Evolutionary conservation across 441 rosid species (phyloP).

Genomic region (Arabidopsis lyrata): DNA sequence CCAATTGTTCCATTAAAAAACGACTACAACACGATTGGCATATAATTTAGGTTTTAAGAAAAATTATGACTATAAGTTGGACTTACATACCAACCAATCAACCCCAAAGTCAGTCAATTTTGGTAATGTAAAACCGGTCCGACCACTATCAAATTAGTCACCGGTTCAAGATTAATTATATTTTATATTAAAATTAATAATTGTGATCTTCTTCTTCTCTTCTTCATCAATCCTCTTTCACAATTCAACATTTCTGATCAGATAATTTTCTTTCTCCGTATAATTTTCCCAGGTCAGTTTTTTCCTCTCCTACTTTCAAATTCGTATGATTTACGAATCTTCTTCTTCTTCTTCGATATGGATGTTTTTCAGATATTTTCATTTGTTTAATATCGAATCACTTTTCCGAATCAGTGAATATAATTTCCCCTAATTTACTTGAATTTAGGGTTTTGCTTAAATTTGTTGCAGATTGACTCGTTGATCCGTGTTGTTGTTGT

Average conservation of each 20-base stretch:
- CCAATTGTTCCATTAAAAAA: too few relatives aligned
- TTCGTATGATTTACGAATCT: conserved; percentile 12
- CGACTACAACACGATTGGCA: too few relatives aligned
- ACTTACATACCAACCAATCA: too few relatives aligned
- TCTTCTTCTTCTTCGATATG: conserved; percentile 13
- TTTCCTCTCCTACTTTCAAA: conserved; percentile 12
- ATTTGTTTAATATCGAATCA: background rate
- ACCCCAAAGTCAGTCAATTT: too few relatives aligned
- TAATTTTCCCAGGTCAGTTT: conserved; percentile 12
- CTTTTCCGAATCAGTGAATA: background rate
- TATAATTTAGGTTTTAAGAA: too few relatives aligned
- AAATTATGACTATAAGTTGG: too few relatives aligned
- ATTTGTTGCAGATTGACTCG: background rate
- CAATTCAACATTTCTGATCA: background rate
- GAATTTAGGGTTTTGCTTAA: conserved; percentile 19
- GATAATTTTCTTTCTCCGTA: background rate
- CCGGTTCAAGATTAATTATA: background rate
- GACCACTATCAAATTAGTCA: background rate
- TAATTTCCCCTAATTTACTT: background rate
- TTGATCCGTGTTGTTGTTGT: too few relatives aligned
- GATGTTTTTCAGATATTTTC: background rate
- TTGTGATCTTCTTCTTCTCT: background rate
- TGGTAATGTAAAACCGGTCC: background rate
- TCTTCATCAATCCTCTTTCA: background rate
- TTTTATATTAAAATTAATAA: background rate